Evolutionary conservation across 1,284 basidiomycete species (phyloP), one percentile per base, ranked within the genome.

Genomic region (Heliocybe sulcata): DNA sequence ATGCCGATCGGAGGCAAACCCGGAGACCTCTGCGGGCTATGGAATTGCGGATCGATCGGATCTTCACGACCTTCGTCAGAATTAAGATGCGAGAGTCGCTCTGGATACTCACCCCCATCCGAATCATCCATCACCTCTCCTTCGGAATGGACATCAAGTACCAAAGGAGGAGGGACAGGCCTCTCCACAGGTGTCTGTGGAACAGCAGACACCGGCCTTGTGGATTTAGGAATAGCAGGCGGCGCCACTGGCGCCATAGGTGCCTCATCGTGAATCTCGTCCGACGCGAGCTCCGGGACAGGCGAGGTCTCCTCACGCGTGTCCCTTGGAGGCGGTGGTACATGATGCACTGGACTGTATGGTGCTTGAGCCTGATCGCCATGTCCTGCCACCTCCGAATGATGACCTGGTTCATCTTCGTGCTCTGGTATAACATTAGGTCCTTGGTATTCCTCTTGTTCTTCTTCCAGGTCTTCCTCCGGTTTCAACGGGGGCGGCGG

Each of bases 21-120:
- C 51, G 57, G 57, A 29, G 67, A 67, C 53, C 54, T 65, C 35
- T 56, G 58, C 20, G 64, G 67, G 57, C 74, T 78, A 59, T 82
- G 74, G 69, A 84, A 83, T 8, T 65, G 62, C 12, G 84, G 84
- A 63, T 86, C 84, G 38, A 85, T 85, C 2, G 84, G 84, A 66
- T 87, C 84, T 86, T 60, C 33, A 58, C 35, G 27, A 58, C 31
- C 19, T 16, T 25, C 35, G 47, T 64, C 25, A 59, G 55, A 26
- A 54, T 26, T 19, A 33, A 53, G 22, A 25, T 53, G 2, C 33
- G 14, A 25, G 49, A 47, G 45, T 48, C 14, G 16, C n/a, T 26
- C 29, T 55, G 45, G 35, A 31, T 3, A 71, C 77, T 60, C 56
- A 84, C 83, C 83, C 45, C 79, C 82, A 63, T 84, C 80, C 33